Evolutionary conservation across 2,329 filamentous ascomycete genomes (phyloP).

Genomic region (Aspergillus fischeri): DNA sequence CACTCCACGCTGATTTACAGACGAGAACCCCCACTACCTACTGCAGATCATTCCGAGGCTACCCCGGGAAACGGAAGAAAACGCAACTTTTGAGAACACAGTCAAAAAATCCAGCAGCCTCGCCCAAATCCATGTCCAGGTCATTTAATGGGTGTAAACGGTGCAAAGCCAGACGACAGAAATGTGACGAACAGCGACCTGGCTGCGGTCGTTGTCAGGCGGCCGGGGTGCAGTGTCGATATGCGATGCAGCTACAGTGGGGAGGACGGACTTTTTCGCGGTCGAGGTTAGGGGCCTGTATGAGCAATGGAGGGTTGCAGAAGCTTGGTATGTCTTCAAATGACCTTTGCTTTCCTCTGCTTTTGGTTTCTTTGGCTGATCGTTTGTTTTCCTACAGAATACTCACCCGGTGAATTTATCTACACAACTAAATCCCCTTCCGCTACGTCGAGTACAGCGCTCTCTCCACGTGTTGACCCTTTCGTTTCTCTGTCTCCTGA

Average conservation of each 20-base stretch:
- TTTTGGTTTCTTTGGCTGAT: background rate
- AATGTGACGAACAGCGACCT: slow-evolving; percentile 43
- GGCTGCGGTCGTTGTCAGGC: slow-evolving; percentile 38
- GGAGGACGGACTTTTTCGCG: slow-evolving; percentile 40
- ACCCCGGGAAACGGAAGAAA: background rate
- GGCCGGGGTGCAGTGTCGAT: slow-evolving; percentile 36
- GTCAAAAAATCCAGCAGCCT: background rate
- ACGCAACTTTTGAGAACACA: background rate
- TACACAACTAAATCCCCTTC: slow-evolving; percentile 30
- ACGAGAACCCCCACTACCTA: background rate
- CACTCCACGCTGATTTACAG: background rate
- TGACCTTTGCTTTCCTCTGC: background rate
- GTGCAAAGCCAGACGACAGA: slow-evolving; percentile 43
- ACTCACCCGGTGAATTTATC: slow-evolving; percentile 38
- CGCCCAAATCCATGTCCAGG: slow-evolving; percentile 31
- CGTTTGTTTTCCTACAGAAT: slow-evolving; percentile 22
- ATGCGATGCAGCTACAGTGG: slow-evolving; percentile 42
- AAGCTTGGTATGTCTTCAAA: slow-evolving; percentile 26
- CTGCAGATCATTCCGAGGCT: background rate
- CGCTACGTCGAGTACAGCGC: slow-evolving; percentile 17
- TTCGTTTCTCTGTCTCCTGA: slow-evolving; percentile 33
- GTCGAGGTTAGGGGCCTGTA: slow-evolving; percentile 35
- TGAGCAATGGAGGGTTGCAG: slow-evolving; percentile 33
- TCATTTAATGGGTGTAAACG: slow-evolving; percentile 43
- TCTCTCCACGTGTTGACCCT: slow-evolving; percentile 32